Conservation (phyloP, 148 eudicot genomes). For the Arctostaphylos glauca region DNA sequence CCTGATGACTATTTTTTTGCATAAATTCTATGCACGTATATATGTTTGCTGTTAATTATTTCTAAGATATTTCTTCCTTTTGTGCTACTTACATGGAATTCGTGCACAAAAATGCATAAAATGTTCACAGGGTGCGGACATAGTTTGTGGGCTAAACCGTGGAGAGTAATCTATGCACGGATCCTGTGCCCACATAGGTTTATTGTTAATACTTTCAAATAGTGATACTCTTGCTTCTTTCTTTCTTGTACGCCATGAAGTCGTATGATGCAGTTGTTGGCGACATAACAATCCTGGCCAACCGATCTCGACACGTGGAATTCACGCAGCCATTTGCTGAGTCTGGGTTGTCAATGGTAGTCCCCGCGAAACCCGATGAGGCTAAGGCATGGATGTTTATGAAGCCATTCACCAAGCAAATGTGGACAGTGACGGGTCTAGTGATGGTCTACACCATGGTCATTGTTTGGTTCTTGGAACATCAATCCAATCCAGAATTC, state of each 20-base stretch:
- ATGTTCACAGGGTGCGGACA: not conserved
- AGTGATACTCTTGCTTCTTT: not conserved
- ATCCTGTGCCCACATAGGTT: not conserved
- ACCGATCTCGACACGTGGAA: slow-evolving; percentile 25
- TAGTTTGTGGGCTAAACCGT: not conserved
- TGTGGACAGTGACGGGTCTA: slow-evolving; percentile 32
- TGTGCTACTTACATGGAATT: not conserved
- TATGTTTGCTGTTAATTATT: not conserved
- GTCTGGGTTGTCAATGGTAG: slow-evolving; percentile 33
- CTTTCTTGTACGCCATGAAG: slow-evolving; percentile 4
- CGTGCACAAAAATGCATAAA: not conserved
- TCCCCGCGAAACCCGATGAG: slow-evolving; percentile 11
- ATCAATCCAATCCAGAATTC: slow-evolving; percentile 22
- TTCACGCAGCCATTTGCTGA: slow-evolving; percentile 37
- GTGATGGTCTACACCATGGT: slow-evolving; percentile 30
- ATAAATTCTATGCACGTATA: not conserved
- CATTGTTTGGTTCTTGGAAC: slow-evolving; percentile 37
- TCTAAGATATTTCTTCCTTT: not conserved
- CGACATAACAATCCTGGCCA: slow-evolving; percentile 34
- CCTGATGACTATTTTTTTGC: not conserved
- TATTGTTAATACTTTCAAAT: not conserved
- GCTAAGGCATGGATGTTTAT: slow-evolving; percentile 30
- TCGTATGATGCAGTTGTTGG: slow-evolving; percentile 38
- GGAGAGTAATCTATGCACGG: not conserved
- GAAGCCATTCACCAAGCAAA: slow-evolving; percentile 31